These are phyloP conservation scores for Rhamnella rubrinervis DNA, from an alignment of 331 rosid genomes.

Conservation along the genomic window DNA sequence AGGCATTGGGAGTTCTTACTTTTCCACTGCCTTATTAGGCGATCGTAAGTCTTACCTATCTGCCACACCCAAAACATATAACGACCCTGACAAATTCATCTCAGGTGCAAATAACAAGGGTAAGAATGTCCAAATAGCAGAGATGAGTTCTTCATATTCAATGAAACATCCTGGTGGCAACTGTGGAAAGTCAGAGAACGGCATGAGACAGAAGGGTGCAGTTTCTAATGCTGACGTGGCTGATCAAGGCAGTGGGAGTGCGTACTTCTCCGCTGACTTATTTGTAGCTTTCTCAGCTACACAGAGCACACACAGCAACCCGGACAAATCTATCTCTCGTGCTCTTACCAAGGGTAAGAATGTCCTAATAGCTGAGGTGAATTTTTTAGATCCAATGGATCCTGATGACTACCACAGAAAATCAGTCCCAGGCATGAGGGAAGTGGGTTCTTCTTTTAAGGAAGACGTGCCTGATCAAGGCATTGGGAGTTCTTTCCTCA, in stretches of 20 bases:
- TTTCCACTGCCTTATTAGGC: background rate
- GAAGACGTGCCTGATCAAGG: background rate
- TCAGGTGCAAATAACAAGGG: background rate
- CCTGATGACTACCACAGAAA: background rate
- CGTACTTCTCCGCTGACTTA: no score
- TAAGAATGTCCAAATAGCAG: constrained; percentile 1
- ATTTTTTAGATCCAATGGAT: background rate
- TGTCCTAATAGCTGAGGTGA: background rate
- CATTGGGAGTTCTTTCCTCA: background rate
- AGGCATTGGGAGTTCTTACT: background rate
- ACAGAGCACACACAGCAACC: background rate
- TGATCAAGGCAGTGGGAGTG: no score
- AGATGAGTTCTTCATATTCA: background rate
- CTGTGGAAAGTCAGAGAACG: no score
- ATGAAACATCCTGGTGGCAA: background rate
- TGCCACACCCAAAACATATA: background rate
- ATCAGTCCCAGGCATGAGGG: background rate
- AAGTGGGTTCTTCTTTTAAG: background rate
- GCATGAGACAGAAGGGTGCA: no score
- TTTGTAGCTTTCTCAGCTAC: background rate
- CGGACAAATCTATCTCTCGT: background rate
- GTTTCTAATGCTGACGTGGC: no score
- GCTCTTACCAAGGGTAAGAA: background rate
- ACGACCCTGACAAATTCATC: background rate
- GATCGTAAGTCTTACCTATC: background rate